A percentile compares a stretch with the other conserved stretches of the same genome.
Evolutionary conservation across 1,139 yeast species (phyloP).

Genomic region (Arxiozyma telluris): DNA sequence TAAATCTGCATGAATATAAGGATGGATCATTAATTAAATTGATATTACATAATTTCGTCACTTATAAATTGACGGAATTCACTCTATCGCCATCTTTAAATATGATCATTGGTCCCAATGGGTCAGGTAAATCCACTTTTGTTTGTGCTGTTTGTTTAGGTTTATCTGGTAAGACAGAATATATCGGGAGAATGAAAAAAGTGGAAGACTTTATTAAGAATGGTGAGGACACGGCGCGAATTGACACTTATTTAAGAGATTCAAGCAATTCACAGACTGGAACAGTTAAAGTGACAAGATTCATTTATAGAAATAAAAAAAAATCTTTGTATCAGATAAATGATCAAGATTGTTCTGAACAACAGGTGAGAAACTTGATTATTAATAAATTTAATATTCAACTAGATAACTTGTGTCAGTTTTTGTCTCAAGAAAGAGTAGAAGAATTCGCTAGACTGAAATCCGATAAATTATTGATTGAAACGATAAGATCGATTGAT

Average conservation of each 20-base stretch:
- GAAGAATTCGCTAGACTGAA: slow-evolving; percentile 82
- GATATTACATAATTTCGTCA: slow-evolving; percentile 66
- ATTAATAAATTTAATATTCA: slow-evolving; percentile 55
- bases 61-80: slow-evolving; percentile 72
- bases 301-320: slow-evolving; percentile 35
- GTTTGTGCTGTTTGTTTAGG: slow-evolving; percentile 93
- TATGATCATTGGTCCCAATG: slow-evolving; percentile 95
- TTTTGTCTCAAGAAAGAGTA: slow-evolving; percentile 90
- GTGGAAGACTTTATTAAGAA: slow-evolving; percentile 66
- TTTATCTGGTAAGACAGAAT: slow-evolving; percentile 69
- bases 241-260: slow-evolving; percentile 56
- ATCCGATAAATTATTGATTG: slow-evolving; percentile 63
- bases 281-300: slow-evolving; percentile 30
- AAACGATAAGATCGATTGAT: slow-evolving; percentile 77
- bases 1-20: slow-evolving; percentile 28
- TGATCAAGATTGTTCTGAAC: slow-evolving; percentile 37
- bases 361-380: slow-evolving; percentile 40
- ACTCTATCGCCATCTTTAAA: slow-evolving; percentile 75
- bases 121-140: slow-evolving; percentile 90
- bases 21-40: slow-evolving; percentile 62
- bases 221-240: slow-evolving; percentile 48
- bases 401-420: slow-evolving; percentile 85
- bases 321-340: slow-evolving; percentile 58
- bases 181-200: slow-evolving; percentile 69
- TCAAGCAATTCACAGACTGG: neutral